Percentiles rank a stretch among this genome's conserved stretches.
Evolutionary conservation across 2,329 filamentous ascomycete species (phyloP).

Genomic region (Pseudogymnoascus sp.): DNA sequence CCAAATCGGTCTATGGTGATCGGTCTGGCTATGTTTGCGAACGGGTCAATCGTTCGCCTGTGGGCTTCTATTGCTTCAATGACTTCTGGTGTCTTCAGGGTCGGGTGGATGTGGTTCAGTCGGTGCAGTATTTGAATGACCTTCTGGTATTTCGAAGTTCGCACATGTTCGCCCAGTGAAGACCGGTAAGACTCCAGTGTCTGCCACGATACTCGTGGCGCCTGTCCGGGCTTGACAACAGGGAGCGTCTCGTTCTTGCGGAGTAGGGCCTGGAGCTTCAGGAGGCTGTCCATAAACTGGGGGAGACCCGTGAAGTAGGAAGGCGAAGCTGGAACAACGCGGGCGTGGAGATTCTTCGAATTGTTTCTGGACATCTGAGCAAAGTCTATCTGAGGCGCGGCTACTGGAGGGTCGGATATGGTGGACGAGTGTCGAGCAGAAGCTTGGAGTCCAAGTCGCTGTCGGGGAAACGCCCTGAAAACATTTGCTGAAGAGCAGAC

Average conservation of each 20-base stretch:
- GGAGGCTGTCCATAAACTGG: conserved; percentile 75
- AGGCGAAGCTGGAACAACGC: conserved; percentile 73
- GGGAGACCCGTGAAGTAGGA: conserved; percentile 93
- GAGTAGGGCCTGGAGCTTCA: conserved; percentile 65
- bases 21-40: conserved; percentile 55
- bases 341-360: conserved; percentile 43
- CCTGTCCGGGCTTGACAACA: conserved; percentile 54
- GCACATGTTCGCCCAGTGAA: conserved; percentile 63
- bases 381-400: conserved; percentile 39
- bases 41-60: conserved; percentile 67
- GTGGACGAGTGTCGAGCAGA: conserved; percentile 22
- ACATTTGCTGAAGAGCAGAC: conserved; percentile 5
- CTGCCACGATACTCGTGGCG: conserved; percentile 72
- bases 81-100: conserved; percentile 65
- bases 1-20: conserved; percentile 68
- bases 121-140: conserved; percentile 70
- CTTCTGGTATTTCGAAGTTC: conserved; percentile 69
- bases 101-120: conserved; percentile 78
- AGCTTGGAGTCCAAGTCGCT: conserved; percentile 13
- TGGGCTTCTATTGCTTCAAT: conserved; percentile 58
- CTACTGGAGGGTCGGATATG: conserved; percentile 30
- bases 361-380: conserved; percentile 19
- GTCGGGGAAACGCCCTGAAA: neutral
- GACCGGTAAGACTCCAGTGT: conserved; percentile 69
- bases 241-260: conserved; percentile 70